A percentile compares a stretch with the other conserved stretches of the same genome.
These are phyloP conservation scores for Tetrahymena elliotti DNA, from an alignment of 73 alveolate genomes.

Conservation along the genomic window DNA sequence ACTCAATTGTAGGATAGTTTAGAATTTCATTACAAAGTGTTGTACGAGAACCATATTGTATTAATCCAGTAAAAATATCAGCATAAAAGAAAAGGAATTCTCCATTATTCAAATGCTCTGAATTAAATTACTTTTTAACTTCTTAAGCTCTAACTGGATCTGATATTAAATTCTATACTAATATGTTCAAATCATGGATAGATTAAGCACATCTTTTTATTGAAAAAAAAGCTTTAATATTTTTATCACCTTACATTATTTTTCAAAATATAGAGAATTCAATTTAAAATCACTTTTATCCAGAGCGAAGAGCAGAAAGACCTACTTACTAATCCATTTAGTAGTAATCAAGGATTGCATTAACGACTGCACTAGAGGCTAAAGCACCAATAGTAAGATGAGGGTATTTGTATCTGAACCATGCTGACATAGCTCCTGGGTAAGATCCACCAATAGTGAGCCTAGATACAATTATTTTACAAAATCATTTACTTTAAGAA, in stretches of 20 bases:
- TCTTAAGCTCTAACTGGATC: not conserved
- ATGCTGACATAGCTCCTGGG: constrained; percentile 70
- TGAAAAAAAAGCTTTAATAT: not conserved
- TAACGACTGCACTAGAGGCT: constrained; percentile 63
- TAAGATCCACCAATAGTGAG: constrained; percentile 67
- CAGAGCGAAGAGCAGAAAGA: constrained; percentile 9
- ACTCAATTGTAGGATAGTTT: not conserved
- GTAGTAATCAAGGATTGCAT: constrained; percentile 3
- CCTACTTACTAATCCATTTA: constrained; percentile 10
- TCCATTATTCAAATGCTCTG: constrained; percentile 5
- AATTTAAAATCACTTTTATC: not conserved
- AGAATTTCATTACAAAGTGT: constrained; percentile 31
- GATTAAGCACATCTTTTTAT: constrained; percentile 14
- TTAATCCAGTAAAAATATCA: constrained; percentile 41
- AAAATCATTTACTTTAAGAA: not conserved
- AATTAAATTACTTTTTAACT: not conserved
- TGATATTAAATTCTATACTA: not conserved
- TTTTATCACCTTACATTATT: constrained; percentile 1
- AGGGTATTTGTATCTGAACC: constrained; percentile 58
- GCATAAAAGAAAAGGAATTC: constrained; percentile 53
- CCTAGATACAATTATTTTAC: not conserved
- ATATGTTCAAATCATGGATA: not conserved
- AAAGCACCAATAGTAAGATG: constrained; percentile 52
- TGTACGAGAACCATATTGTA: constrained; percentile 55
- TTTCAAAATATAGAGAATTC: not conserved